phyloP scores from a whole-genome alignment of 169 alveolate genomes.

The Cryptosporidium bovis region DNA sequence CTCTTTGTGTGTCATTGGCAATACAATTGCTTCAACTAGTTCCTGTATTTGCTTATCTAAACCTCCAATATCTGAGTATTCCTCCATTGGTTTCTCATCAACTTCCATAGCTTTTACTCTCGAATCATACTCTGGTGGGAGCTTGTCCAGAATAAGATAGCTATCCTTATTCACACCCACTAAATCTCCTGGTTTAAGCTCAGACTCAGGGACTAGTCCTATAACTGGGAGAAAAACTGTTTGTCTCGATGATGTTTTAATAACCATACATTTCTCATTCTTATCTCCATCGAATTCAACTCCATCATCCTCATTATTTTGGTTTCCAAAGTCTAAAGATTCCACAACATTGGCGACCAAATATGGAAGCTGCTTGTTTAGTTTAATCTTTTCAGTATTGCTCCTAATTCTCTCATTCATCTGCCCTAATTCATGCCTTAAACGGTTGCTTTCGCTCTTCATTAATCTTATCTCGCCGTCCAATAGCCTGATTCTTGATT shows the following conservation, averaged over 20 bases:
- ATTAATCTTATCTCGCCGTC: constrained; percentile 84
- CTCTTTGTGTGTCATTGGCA: constrained; percentile 99
- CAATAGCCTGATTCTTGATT: constrained; percentile 39
- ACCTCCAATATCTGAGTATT: constrained; percentile 99
- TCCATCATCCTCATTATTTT: constrained; percentile 80
- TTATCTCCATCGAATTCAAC: constrained; percentile 76
- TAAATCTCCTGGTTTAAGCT: constrained; percentile 92
- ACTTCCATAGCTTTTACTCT: constrained; percentile 99
- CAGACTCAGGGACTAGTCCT: constrained; percentile 92
- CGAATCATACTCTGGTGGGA: constrained; percentile 99
- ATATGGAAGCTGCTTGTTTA: constrained; percentile 97
- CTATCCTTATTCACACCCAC: constrained; percentile 99
- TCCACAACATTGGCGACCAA: constrained; percentile 98
- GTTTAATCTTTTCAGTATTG: constrained; percentile 94
- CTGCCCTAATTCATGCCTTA: constrained; percentile 87
- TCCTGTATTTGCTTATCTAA: constrained; percentile 99
- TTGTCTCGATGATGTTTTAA: constrained; percentile 94
- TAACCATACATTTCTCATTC: constrained; percentile 88
- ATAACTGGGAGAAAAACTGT: constrained; percentile 98
- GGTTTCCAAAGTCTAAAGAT: constrained; percentile 80
- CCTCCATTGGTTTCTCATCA: constrained; percentile 99
- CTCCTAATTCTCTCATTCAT: constrained; percentile 90
- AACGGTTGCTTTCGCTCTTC: constrained; percentile 89
- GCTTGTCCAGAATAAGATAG: constrained; percentile 96
- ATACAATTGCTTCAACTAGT: constrained; percentile 98